phyloP scores from a whole-genome alignment of 2,329 filamentous ascomycete genomes.

The Harringtonia lauricola region DNA sequence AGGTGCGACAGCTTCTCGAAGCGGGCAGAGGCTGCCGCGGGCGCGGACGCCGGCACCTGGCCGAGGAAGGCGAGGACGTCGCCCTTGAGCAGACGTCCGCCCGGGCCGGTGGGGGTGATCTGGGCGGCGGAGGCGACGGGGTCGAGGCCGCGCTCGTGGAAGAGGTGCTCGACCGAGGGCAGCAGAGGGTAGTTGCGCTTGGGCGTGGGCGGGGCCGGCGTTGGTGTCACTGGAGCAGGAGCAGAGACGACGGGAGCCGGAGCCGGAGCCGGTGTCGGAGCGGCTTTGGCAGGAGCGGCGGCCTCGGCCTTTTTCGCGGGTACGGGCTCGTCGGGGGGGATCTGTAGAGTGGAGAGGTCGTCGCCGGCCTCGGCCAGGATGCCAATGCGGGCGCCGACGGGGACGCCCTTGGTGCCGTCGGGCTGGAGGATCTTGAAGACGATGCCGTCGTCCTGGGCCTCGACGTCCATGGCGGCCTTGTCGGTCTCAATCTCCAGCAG shows the following conservation, averaged over 20 bases:
- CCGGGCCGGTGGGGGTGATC: conserved; percentile 80
- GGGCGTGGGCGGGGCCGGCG: conserved; percentile 24
- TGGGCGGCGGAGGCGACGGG: conserved; percentile 59
- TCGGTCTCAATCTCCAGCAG: conserved; percentile 89
- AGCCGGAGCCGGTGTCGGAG: not conserved
- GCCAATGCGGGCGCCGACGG: conserved; percentile 72
- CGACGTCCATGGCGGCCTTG: conserved; percentile 91
- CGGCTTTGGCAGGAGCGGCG: not conserved
- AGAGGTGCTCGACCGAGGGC: conserved; percentile 73
- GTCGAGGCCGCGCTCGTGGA: conserved; percentile 68
- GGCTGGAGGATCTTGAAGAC: conserved; percentile 70
- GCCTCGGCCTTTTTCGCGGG: conserved; percentile 9
- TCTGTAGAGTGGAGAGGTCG: conserved; percentile 61
- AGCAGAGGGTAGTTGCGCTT: conserved; percentile 58
- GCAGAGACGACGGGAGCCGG: not conserved
- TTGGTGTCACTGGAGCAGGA: conserved; percentile 12
- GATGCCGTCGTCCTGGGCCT: conserved; percentile 81
- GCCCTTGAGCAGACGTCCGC: conserved; percentile 83
- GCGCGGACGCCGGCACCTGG: conserved; percentile 59
- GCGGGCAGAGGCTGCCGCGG: conserved; percentile 56
- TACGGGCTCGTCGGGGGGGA: conserved; percentile 55
- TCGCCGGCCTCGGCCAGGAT: conserved; percentile 75
- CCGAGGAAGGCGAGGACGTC: conserved; percentile 89
- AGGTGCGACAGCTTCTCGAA: conserved; percentile 71
- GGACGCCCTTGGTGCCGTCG: conserved; percentile 64